These are phyloP conservation scores for Exophiala phaeomuriformis DNA, from an alignment of 2,329 filamentous ascomycete species.

Conservation along the genomic window DNA sequence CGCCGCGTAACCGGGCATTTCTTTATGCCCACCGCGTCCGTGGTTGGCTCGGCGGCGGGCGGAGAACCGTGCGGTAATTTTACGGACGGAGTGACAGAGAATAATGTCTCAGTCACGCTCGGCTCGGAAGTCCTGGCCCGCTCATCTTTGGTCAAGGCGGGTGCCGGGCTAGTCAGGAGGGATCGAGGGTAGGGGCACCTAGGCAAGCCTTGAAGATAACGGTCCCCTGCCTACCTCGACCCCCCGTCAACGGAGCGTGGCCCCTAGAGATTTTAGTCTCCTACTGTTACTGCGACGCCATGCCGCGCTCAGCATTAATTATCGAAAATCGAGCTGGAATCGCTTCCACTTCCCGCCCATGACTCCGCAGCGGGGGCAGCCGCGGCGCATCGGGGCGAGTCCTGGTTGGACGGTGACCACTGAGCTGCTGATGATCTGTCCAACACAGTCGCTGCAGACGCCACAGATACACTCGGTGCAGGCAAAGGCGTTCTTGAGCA, in stretches of 20 bases:
- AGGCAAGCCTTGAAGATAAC: neutral
- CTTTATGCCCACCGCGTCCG: slow-evolving; percentile 6
- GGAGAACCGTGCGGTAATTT: slow-evolving; percentile 23
- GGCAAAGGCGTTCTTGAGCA: slow-evolving; percentile 77
- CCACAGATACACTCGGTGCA: slow-evolving; percentile 96
- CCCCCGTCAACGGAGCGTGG: neutral
- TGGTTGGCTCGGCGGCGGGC: slow-evolving; percentile 23
- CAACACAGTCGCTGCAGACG: slow-evolving; percentile 77
- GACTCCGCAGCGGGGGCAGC: slow-evolving; percentile 41
- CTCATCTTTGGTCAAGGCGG: neutral
- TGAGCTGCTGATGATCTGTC: slow-evolving; percentile 39
- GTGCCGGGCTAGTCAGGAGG: slow-evolving; percentile 2
- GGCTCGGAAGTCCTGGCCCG: slow-evolving; percentile 14
- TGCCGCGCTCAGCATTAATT: slow-evolving; percentile 16
- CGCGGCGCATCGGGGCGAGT: slow-evolving; percentile 33
- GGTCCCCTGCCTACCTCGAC: neutral
- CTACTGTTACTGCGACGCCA: neutral
- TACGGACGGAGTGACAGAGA: slow-evolving; percentile 20
- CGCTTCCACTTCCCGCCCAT: slow-evolving; percentile 43
- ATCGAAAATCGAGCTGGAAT: slow-evolving; percentile 44
- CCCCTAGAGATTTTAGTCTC: slow-evolving; percentile 12
- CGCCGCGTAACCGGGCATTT: slow-evolving; percentile 9
- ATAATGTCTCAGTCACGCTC: slow-evolving; percentile 23
- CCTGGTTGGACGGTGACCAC: slow-evolving; percentile 30
- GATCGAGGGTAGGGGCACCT: slow-evolving; percentile 1